phyloP scores from a whole-genome alignment of 169 alveolate genomes.

The Plasmodium gaboni region DNA sequence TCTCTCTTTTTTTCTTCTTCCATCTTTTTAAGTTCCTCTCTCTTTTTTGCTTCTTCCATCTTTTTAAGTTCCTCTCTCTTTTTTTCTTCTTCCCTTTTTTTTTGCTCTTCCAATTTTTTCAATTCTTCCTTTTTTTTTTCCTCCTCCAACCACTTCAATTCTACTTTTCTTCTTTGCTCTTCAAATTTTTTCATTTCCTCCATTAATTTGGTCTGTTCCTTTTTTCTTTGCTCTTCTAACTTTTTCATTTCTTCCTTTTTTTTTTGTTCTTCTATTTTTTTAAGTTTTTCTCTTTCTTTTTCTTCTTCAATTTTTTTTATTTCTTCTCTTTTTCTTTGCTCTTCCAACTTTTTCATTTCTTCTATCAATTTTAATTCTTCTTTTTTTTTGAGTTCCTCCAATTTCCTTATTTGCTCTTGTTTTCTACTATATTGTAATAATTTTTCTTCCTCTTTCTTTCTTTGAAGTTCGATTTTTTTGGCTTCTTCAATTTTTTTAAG shows the following conservation, averaged over 20 bases:
- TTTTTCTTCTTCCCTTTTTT: not conserved
- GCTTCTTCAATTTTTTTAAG: conserved; percentile 3
- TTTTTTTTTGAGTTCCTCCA: conserved; percentile 2
- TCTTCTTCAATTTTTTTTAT: conserved; percentile 5
- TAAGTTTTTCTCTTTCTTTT: conserved; percentile 4
- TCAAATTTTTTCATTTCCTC: conserved; percentile 19
- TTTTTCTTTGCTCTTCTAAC: conserved; percentile 15
- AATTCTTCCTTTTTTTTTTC: not conserved
- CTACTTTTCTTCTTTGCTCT: conserved; percentile 25
- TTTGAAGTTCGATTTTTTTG: not conserved
- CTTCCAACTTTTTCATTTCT: conserved; percentile 4
- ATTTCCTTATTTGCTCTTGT: conserved; percentile 8
- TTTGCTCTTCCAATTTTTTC: not conserved
- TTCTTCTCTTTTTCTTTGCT: conserved; percentile 2
- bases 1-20: not conserved
- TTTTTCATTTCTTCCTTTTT: not conserved
- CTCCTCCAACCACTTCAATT: conserved; percentile 23
- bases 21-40: not conserved
- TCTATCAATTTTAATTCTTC: conserved; percentile 18
- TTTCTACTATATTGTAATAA: conserved; percentile 6
- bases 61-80: not conserved
- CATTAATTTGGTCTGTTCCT: not conserved
- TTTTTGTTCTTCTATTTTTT: not conserved
- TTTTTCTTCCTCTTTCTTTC: conserved; percentile 7
- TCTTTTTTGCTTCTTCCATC: not conserved